These are phyloP conservation scores for Pseudomicrostroma phylloplanum DNA, from an alignment of 1,284 basidiomycete species.

Conservation along the genomic window DNA sequence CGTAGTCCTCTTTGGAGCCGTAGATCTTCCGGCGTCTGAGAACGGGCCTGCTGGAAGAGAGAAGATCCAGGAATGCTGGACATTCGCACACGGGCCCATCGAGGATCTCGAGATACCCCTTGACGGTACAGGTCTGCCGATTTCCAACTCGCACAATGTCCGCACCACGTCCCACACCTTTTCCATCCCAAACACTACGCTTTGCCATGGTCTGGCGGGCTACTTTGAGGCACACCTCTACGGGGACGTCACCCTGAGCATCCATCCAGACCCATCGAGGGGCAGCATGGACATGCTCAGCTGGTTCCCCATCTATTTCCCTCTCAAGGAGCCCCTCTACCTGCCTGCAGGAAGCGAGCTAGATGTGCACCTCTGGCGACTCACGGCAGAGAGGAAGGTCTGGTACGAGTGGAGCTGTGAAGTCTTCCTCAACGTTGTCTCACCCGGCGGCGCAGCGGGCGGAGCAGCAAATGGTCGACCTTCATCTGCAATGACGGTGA, in stretches of 20 bases:
- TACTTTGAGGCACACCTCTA: conserved; percentile 96
- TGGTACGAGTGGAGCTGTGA: conserved; percentile 99
- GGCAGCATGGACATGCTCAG: conserved; percentile 85
- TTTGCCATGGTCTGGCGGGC: conserved; percentile 93
- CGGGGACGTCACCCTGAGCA: conserved; percentile 79
- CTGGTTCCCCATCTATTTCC: conserved; percentile 98
- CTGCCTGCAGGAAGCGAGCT: conserved; percentile 85
- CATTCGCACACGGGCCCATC: conserved; percentile 69
- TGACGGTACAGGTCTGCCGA: conserved; percentile 41
- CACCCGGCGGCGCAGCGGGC: conserved; percentile 11
- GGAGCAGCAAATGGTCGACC: conserved; percentile 2
- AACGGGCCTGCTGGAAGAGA: conserved; percentile 60
- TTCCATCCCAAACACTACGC: conserved; percentile 85
- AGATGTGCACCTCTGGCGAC: conserved; percentile 86
- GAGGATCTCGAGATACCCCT: conserved; percentile 15
- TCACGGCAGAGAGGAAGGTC: conserved; percentile 70
- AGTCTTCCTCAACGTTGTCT: conserved; percentile 64
- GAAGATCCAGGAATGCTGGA: conserved; percentile 90
- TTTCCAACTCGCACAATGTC: conserved; percentile 53
- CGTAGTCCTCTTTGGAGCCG: conserved; percentile 93
- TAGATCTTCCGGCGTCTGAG: conserved; percentile 53
- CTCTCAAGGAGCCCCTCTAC: conserved; percentile 76
- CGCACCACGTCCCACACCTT: conserved; percentile 59
- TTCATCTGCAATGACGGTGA: background rate
- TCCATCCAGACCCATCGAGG: conserved; percentile 77